Conservation (phyloP, 345 rosid species). For the Xanthoceras sorbifolium region DNA sequence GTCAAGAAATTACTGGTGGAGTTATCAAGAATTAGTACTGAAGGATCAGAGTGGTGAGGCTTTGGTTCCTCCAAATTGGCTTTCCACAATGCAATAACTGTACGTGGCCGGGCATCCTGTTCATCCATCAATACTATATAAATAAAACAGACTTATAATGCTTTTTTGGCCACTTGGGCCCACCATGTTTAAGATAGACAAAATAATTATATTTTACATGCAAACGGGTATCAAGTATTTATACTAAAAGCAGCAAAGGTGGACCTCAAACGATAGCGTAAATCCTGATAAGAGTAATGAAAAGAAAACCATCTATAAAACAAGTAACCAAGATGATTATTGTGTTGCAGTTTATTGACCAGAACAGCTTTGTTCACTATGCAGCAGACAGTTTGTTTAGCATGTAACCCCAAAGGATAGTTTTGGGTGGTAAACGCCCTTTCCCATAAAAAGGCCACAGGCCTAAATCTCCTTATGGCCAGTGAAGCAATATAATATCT, state of each 20-base stretch:
- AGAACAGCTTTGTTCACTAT: neutral
- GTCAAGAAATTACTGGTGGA: slow-evolving; percentile 63
- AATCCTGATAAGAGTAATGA: neutral
- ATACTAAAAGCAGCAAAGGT: neutral
- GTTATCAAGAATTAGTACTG: slow-evolving; percentile 73
- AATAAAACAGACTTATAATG: slow-evolving; percentile 1
- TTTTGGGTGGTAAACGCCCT: neutral
- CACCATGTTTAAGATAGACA: neutral
- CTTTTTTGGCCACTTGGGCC: neutral
- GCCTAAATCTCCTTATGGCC: neutral
- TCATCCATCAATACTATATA: slow-evolving; percentile 22
- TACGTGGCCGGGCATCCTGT: slow-evolving; percentile 92
- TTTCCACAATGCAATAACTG: slow-evolving; percentile 76
- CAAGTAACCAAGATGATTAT: neutral
- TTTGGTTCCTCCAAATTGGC: slow-evolving; percentile 85
- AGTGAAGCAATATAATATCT: too few relatives aligned
- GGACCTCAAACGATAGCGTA: neutral
- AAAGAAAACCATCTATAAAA: neutral
- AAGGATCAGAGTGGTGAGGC: slow-evolving; percentile 66
- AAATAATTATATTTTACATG: neutral
- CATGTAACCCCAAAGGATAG: neutral
- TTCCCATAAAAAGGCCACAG: neutral
- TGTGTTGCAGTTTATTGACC: neutral
- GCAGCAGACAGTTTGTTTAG: neutral
- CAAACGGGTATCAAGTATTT: neutral